Conservation (phyloP, 768 basidiomycete genomes). For the Melanogaster broomeanus region DNA sequence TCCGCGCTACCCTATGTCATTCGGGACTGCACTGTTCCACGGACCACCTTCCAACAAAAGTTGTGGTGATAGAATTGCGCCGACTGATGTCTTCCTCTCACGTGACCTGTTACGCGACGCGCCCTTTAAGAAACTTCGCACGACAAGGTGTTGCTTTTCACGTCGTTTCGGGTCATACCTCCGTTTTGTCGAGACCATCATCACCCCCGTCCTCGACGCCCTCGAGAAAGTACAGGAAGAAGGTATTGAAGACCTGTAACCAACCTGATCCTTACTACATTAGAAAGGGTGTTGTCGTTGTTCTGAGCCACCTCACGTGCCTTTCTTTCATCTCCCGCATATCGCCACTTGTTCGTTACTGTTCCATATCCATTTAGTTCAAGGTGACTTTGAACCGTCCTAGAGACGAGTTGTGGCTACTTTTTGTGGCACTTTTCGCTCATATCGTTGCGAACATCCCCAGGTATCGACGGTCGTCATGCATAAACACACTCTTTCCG, state of each 20-base stretch:
- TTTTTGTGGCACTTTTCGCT: conserved; percentile 7
- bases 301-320: conserved; percentile 23
- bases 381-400: conserved; percentile 21
- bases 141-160: conserved; percentile 32
- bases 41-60: too few relatives aligned
- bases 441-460: not conserved
- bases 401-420: not conserved
- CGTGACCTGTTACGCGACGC: conserved; percentile 41
- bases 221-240: conserved; percentile 14
- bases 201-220: conserved; percentile 10
- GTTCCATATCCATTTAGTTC: conserved; percentile 12
- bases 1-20: too few relatives aligned
- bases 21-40: too few relatives aligned
- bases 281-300: conserved; percentile 7
- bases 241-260: conserved; percentile 2
- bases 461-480: conserved; percentile 22
- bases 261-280: conserved; percentile 17
- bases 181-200: conserved; percentile 9
- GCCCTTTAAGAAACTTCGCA: conserved; percentile 38
- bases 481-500: conserved; percentile 33
- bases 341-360: conserved; percentile 19
- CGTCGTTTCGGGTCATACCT: conserved; percentile 22
- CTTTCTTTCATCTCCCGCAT: conserved; percentile 25
- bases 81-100: conserved; percentile 27
- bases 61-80: too few relatives aligned